These are phyloP conservation scores for Aureobasidium melanogenum DNA, from an alignment of 2,329 filamentous ascomycete genomes.

Conservation along the genomic window DNA sequence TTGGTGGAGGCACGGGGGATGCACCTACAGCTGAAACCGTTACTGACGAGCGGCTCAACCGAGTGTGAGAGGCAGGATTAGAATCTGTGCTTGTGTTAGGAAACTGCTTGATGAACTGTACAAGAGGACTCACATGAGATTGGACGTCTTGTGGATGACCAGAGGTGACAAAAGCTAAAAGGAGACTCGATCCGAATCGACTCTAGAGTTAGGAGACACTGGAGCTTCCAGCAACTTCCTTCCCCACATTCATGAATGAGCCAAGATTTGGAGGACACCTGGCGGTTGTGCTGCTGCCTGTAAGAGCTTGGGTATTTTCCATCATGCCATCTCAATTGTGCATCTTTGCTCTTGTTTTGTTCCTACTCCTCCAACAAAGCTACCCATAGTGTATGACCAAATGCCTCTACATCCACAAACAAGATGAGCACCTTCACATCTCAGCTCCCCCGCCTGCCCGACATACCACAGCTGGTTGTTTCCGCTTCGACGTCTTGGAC, in stretches of 20 bases:
- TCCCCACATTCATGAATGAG: background rate
- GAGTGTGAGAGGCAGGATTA: background rate
- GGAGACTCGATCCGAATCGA: background rate
- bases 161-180: background rate
- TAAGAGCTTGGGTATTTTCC: too few species aligned
- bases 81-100: background rate
- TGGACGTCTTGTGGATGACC: slow-evolving; percentile 6
- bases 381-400: too few species aligned
- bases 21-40: slow-evolving; percentile 11
- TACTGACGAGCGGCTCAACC: slow-evolving; percentile 1
- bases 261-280: slow-evolving; percentile 6
- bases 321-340: too few species aligned
- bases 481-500: too few species aligned
- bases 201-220: background rate
- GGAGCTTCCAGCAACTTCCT: slow-evolving; percentile 6
- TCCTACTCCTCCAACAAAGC: too few species aligned
- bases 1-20: background rate
- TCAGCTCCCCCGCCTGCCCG: too few species aligned
- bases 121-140: background rate
- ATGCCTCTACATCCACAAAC: too few species aligned
- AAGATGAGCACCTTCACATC: too few species aligned
- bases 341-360: too few species aligned
- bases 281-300: background rate
- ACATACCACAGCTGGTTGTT: too few species aligned
- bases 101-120: background rate